Evolutionary conservation across 371 early-diverging fungal genomes (phyloP).

Genomic region (Syncephalastrum monosporum): DNA sequence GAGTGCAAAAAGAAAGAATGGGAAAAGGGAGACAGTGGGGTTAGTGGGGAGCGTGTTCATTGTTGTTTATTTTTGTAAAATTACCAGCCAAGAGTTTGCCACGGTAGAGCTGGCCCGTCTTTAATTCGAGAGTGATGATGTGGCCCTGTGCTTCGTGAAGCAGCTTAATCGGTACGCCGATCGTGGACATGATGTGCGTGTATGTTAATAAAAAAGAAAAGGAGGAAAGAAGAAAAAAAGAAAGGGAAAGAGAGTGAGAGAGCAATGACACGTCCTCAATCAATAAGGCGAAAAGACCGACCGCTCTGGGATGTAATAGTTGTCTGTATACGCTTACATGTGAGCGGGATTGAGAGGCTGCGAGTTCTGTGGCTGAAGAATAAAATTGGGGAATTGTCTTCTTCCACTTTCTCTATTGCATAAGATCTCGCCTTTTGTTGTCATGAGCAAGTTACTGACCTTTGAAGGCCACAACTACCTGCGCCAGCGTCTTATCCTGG

Average conservation of each 20-base stretch:
- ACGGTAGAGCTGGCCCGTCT: conserved; percentile 91
- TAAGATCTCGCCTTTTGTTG: too few species aligned
- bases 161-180: conserved; percentile 94
- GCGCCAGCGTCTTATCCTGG: conserved; percentile 87
- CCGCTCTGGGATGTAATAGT: too few species aligned
- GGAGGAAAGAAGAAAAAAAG: not conserved
- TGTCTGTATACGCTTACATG: too few species aligned
- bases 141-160: conserved; percentile 98
- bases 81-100: conserved; percentile 91
- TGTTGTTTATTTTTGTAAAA: not conserved
- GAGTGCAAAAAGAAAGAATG: not conserved
- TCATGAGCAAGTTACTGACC: conserved; percentile 50
- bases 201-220: too few species aligned
- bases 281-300: too few species aligned
- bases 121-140: conserved; percentile 92
- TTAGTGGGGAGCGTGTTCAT: not conserved
- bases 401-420: not conserved
- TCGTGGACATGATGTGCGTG: conserved; percentile 34
- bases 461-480: conserved; percentile 82
- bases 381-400: not conserved
- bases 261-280: too few species aligned
- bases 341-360: too few species aligned
- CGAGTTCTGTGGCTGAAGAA: not conserved
- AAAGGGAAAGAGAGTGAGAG: conserved; percentile 8
- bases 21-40: not conserved